phyloP scores from a whole-genome alignment of 495 filamentous ascomycete species.

The Pseudoneurospora amorphoporcata region DNA sequence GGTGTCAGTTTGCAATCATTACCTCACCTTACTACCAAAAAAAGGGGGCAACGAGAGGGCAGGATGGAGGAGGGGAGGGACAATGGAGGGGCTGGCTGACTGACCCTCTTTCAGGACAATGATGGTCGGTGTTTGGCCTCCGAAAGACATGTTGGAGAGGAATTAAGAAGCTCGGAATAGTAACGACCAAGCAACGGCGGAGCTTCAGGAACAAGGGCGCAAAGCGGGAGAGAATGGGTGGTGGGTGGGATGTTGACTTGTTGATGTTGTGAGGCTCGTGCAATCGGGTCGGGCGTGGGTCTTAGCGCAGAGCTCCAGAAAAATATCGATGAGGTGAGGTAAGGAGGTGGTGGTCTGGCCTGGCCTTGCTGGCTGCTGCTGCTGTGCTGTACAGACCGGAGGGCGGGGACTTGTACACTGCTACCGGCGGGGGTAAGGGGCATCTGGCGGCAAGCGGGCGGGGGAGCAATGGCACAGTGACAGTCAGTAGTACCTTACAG shows the following conservation, averaged over 20 bases:
- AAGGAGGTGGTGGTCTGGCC: background rate
- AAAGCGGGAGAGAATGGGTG: constrained; percentile 2
- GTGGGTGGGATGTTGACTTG: constrained; percentile 1
- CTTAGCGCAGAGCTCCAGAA: background rate
- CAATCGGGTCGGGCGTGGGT: background rate
- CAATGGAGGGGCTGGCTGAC: constrained; percentile 32
- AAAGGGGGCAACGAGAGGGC: constrained; percentile 1
- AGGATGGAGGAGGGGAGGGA: background rate
- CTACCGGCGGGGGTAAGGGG: background rate
- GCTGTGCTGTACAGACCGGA: background rate
- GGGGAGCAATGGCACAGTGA: background rate
- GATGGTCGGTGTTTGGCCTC: constrained; percentile 96
- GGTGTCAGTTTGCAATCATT: constrained; percentile 12
- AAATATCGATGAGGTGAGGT: background rate
- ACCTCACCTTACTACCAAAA: too few relatives aligned
- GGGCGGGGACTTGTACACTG: background rate
- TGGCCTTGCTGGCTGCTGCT: background rate
- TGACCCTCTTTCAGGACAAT: constrained; percentile 95
- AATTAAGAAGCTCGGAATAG: background rate
- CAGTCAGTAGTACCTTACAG: background rate
- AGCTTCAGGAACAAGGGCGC: constrained; percentile 5
- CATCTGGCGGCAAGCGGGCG: background rate
- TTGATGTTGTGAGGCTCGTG: background rate
- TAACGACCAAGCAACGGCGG: constrained; percentile 3
- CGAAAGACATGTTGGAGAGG: constrained; percentile 69